Evolutionary conservation across 1,284 basidiomycete species (phyloP), one percentile per base, ranked within the genome.

Genomic region (Trametes pubescens): DNA sequence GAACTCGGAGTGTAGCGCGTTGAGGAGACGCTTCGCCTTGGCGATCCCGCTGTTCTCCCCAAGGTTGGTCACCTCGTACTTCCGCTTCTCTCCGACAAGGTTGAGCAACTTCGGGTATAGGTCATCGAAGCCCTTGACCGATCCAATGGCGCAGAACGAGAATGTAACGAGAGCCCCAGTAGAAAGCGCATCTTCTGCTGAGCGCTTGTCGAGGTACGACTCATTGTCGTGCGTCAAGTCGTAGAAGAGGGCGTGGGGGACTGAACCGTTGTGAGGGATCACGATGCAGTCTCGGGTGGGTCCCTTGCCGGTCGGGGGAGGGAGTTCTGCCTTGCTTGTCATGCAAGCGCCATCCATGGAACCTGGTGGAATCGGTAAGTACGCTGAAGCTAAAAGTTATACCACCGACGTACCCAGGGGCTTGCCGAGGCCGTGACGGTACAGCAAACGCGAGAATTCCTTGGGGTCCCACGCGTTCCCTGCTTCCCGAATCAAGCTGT

Each of bases 201-300:
- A 92, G 43, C 95, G 89, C 77, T 97, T 98, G 78, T 93, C 86
- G 11, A 90, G 77, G 1, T 92, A 93, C 1, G 95, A 91, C 77
- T 98, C 95, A 74, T 98, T 98, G 80, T 98, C 96, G 78, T 98
- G 96, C 0, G 96, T 98, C 64, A 95, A 84, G 74, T 98, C 96
- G 79, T 95, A 98, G 75, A 98, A 84, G 35, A 98, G 84, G 0
- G 96, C 95, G 73, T 98, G 96, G 1, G 96, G 96, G 40, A 83
- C 79, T 0, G 93, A 95, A 2, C 96, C 96, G 64, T 90, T 87
- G 57, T 96, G 83, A 9, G 93, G 91, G 4, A 86, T 91, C 55
- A 98, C 86, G 44, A 89, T 74, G 65, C 92, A 93, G 1, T 85
- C 84, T 9, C 92, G 86, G 54, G 87, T 81, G 2, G 90, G 89